Conservation (phyloP, 2,329 filamentous ascomycete genomes). For the Trichoderma pleuroti region DNA sequence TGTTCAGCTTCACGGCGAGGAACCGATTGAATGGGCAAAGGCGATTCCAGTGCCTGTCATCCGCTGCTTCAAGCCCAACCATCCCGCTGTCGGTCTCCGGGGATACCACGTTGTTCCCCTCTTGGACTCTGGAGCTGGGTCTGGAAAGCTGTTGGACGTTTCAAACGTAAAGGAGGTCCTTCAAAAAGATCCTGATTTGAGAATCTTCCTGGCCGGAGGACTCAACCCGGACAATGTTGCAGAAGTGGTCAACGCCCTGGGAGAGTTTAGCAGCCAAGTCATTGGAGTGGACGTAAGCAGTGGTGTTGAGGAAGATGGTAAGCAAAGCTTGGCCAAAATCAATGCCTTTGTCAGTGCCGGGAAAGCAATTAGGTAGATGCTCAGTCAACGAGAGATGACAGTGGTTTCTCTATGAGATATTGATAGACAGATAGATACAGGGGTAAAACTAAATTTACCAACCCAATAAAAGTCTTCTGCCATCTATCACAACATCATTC, state of each 20-base stretch:
- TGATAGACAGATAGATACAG: neutral
- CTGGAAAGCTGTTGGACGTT: slow-evolving; percentile 73
- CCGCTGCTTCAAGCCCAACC: slow-evolving; percentile 73
- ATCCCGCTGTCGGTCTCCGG: slow-evolving; percentile 66
- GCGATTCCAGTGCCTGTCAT: slow-evolving; percentile 92
- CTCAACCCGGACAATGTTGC: slow-evolving; percentile 75
- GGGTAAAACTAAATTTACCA: neutral
- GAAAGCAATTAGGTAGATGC: slow-evolving; percentile 53
- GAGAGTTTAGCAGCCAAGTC: slow-evolving; percentile 58
- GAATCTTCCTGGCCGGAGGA: slow-evolving; percentile 80
- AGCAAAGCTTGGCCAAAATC: slow-evolving; percentile 80
- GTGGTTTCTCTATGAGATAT: neutral
- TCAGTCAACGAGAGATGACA: neutral
- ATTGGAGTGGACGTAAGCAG: slow-evolving; percentile 90
- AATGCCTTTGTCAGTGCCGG: slow-evolving; percentile 72
- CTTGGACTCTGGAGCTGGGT: slow-evolving; percentile 81
- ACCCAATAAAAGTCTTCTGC: neutral
- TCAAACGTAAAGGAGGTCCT: slow-evolving; percentile 65
- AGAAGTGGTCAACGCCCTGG: slow-evolving; percentile 60
- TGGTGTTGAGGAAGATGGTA: slow-evolving; percentile 80
- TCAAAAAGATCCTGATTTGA: slow-evolving; percentile 64
- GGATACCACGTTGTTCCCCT: slow-evolving; percentile 82
- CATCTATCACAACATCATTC: neutral
- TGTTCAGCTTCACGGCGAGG: slow-evolving; percentile 88
- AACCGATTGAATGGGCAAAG: slow-evolving; percentile 86